Percentiles rank a stretch among this genome's conserved stretches.
These are phyloP conservation scores for Mycena citricolor DNA, from an alignment of 1,284 basidiomycete genomes.

Conservation along the genomic window DNA sequence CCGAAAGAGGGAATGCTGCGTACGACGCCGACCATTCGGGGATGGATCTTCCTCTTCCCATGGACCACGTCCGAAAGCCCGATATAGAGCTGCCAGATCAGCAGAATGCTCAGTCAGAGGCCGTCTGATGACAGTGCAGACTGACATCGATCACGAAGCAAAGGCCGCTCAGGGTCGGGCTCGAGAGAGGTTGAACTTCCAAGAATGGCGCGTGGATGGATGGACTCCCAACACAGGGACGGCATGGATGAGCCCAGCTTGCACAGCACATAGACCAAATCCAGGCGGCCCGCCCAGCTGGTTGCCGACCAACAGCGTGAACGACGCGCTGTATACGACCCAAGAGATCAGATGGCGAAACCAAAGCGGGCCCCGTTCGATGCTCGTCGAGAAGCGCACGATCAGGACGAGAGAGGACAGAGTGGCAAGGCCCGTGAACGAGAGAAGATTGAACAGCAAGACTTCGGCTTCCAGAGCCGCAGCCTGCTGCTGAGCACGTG, in stretches of 20 bases:
- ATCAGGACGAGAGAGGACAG: constrained; percentile 11
- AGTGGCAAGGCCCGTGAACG: not conserved
- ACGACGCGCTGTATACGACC: constrained; percentile 10
- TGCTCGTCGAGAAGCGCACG: constrained; percentile 4
- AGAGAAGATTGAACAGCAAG: constrained; percentile 7
- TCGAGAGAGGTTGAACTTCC: not conserved
- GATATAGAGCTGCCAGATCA: constrained; percentile 15
- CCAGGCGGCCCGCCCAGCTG: constrained; percentile 2
- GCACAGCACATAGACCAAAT: constrained; percentile 11
- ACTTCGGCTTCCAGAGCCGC: no score
- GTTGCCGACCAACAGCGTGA: constrained; percentile 6
- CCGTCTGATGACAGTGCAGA: no score
- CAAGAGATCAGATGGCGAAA: constrained; percentile 13
- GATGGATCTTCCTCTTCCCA: constrained; percentile 12
- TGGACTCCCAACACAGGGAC: constrained; percentile 8
- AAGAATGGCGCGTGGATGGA: not conserved
- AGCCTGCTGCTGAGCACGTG: no score
- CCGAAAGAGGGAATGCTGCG: no score
- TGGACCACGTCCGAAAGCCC: constrained; percentile 3
- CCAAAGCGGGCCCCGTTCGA: constrained; percentile 13
- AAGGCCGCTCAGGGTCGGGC: constrained; percentile 10
- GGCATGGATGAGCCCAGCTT: constrained; percentile 10
- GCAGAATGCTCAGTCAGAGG: not conserved
- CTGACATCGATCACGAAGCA: constrained; percentile 9
- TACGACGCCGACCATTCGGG: constrained; percentile 4